Percentiles rank a stretch among this genome's conserved stretches.
Evolutionary conservation across 805 yeast genomes (phyloP).

Genomic region (Ogataea thermomethanolica): DNA sequence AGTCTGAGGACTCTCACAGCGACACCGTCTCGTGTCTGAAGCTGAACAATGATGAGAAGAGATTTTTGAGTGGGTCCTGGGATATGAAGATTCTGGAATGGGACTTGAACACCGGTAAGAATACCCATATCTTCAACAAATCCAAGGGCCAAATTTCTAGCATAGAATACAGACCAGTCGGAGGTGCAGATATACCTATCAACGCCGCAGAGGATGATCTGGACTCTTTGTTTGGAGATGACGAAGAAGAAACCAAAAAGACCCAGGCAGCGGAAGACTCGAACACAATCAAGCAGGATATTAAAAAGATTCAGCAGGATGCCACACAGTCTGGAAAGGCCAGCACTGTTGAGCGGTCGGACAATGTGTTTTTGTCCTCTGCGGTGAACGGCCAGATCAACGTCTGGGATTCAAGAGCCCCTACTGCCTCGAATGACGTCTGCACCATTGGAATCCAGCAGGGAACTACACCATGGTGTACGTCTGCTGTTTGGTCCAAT

Average conservation of each 20-base stretch:
- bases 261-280: conserved; percentile 12
- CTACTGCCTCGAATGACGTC: conserved; percentile 20
- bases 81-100: conserved; percentile 76
- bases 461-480: conserved; percentile 91
- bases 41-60: conserved; percentile 58
- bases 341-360: conserved; percentile 27
- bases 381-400: conserved; percentile 78
- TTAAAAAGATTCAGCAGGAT: conserved; percentile 43
- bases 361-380: conserved; percentile 67
- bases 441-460: conserved; percentile 43
- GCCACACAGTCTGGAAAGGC: conserved; percentile 29
- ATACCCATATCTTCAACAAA: conserved; percentile 46
- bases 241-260: conserved; percentile 39
- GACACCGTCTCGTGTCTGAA: conserved; percentile 71
- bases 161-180: conserved; percentile 65
- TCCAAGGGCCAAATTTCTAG: conserved; percentile 78
- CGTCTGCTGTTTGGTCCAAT: conserved; percentile 81
- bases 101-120: conserved; percentile 77
- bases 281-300: conserved; percentile 12
- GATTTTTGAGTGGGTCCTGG: conserved; percentile 85
- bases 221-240: conserved; percentile 22
- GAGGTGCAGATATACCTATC: conserved; percentile 42
- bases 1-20: conserved; percentile 46
- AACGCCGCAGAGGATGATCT: conserved; percentile 16
- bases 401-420: conserved; percentile 73